Base-by-base conservation (phyloP, 129 eudicot genomes). In the Smallanthus sonchifolius region DNA sequence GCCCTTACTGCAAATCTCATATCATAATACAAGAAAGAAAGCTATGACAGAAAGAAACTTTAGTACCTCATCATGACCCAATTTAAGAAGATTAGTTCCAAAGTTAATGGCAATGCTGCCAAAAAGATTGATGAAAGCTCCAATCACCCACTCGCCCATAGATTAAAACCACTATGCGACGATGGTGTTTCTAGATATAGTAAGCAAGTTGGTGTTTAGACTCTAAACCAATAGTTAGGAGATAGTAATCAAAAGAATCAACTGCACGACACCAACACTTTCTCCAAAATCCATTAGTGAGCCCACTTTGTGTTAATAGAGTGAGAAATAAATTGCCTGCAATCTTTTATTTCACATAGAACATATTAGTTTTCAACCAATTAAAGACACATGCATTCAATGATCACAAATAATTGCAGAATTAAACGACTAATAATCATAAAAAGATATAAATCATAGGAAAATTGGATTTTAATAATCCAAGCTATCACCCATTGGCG, bases 81-180 rank as follows among this genome's bases (percentile, higher is more conserved):
- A 78, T 79, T 93, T 93, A 77, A 93, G 97, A 77, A 93, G 97
- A 82, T 93, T 93, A 57, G 98, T 93, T 32, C 98, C 98, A 72
- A 87, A 93, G 77, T 93, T 93, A 75, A 93, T 93, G 69, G 97
- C 93, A 83, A 93, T 85, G 81, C 98, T 93, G 34, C 98, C 98
- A 73, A 88, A 86, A 69, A 93, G 86, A 82, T 93, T 93, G 60
- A 93, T 90, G 84, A 86, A 81, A 79, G 98, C 98, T 79, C 98
- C 98, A 83, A 93, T 81, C 54, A 93, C 85, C 98, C 98, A 93
- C 92, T 93, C 98, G 60, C 97, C 96, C 98, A 93, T 94, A 72
- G 90, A 69, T 76, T 38, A 75, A 71, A 44, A 67, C 15, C 57
- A 67, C 77, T 24, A 59, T 74, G 66, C 44, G 78, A 35, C 65